Evolutionary conservation across 2,329 filamentous ascomycete genomes (phyloP), one percentile per base, ranked within the genome.

Genomic region (Fusarium sp.): DNA sequence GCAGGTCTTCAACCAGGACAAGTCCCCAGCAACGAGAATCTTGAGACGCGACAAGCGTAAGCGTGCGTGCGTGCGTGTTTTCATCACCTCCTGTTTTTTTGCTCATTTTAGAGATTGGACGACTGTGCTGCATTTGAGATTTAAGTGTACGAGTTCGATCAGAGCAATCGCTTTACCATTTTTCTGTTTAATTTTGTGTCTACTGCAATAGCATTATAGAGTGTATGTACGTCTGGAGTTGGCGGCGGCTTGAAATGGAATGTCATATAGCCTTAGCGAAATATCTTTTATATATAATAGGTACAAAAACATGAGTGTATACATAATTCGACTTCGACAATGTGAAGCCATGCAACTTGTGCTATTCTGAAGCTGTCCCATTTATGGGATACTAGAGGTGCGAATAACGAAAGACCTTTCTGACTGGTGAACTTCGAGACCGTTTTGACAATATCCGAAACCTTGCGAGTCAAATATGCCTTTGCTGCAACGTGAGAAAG

Each of bases 1-100:
- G 68, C 55, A 15, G 68, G 68, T 5, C 16, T 70, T 6, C 62
- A 63, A 11, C 68, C 46, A 15, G 60, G 58, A 10, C 55, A 70
- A 36, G 50, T 37, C 11, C 38, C 18, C 10, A 49, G 53, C 6
- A 62, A 60, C 20, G 46, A 68, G 52, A 62, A 67, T 15, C 46
- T 47, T 8, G 62, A 55, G 28, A 41, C 62, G 36, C 53, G 53
- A 50, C 30, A 62, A 38, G 31, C 58, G 12, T 63, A 34, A 55
- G 18, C 15, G 13, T 31, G 30, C 30, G 31, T 23, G 28, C 20
- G 51, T 44, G 26, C 28, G 44, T 38, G 33, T 33, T 13, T 41
- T 31, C 6, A 30, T 34, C 28, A 45, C 31, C 10, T 18, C 12
- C 13, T 20, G 37, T 15, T 37, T 50, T 40, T 28, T 4, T 51